phyloP scores from a whole-genome alignment of 495 filamentous ascomycete species.

The Viridothelium virens region DNA sequence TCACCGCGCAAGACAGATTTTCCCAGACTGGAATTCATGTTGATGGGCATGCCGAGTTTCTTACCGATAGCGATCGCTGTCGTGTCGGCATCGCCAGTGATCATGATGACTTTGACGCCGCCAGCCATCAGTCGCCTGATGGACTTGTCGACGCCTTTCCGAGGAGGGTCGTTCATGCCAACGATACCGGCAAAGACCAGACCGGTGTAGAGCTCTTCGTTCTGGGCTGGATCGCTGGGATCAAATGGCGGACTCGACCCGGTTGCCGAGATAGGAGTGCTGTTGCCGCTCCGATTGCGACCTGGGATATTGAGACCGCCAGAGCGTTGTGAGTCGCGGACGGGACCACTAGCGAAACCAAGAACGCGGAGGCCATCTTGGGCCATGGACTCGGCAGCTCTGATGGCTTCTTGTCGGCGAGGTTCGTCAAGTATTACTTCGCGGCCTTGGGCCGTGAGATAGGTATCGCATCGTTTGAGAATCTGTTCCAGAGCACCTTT shows the following conservation, averaged over 20 bases:
- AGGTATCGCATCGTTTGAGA: conserved; percentile 79
- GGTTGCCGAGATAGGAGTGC: conserved; percentile 38
- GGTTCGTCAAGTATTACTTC: conserved; percentile 79
- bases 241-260: conserved; percentile 11
- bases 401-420: conserved; percentile 61
- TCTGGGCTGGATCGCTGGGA: conserved; percentile 36
- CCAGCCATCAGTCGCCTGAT: conserved; percentile 89
- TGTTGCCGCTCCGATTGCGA: conserved; percentile 38
- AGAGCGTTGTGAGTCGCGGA: conserved; percentile 23
- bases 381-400: conserved; percentile 86
- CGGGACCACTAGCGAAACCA: conserved; percentile 76
- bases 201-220: conserved; percentile 70
- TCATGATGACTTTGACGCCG: conserved; percentile 95
- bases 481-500: conserved; percentile 92
- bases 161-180: conserved; percentile 94
- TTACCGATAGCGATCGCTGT: conserved; percentile 88
- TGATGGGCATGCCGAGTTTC: conserved; percentile 83
- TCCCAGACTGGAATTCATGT: conserved; percentile 33
- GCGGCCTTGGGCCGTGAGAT: conserved; percentile 75
- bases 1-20: conserved; percentile 72
- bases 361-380: conserved; percentile 84
- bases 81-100: conserved; percentile 90
- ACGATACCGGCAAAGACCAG: conserved; percentile 86
- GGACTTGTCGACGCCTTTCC: conserved; percentile 77
- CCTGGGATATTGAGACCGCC: conserved; percentile 29